These are phyloP conservation scores for Fragaria ananassa DNA, from an alignment of 306 rosid genomes.

Conservation along the genomic window DNA sequence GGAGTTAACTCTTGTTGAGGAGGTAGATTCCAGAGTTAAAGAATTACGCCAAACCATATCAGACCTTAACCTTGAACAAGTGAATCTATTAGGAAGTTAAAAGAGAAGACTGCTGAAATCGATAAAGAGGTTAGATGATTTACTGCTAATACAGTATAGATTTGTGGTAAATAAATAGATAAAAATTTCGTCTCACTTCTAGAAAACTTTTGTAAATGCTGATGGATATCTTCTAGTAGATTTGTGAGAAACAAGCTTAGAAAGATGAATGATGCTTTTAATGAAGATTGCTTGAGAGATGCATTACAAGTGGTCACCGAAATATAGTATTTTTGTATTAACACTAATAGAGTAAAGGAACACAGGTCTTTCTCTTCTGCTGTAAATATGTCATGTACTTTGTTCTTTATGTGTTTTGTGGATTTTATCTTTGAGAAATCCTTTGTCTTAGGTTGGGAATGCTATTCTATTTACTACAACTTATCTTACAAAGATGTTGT, in stretches of 20 bases:
- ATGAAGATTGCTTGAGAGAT: neutral
- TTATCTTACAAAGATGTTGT: neutral
- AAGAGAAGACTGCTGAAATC: conserved; percentile 63
- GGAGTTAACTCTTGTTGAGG: conserved; percentile 73
- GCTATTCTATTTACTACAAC: neutral
- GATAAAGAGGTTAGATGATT: conserved; percentile 63
- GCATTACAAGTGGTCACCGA: too few relatives aligned
- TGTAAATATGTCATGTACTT: too few relatives aligned
- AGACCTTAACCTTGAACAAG: conserved; percentile 62
- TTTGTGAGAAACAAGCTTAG: neutral
- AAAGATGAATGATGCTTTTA: neutral
- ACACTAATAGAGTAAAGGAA: too few relatives aligned
- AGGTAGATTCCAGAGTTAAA: conserved; percentile 63
- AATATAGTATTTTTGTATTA: too few relatives aligned
- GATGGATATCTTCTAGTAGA: neutral
- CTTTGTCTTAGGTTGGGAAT: neutral
- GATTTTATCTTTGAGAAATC: neutral
- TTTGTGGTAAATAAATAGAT: neutral
- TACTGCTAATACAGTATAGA: conserved; percentile 4
- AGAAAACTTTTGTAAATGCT: neutral
- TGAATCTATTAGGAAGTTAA: conserved; percentile 52
- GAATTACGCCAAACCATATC: conserved; percentile 63
- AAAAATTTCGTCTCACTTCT: conserved; percentile 3
- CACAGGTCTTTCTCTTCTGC: neutral
- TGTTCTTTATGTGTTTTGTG: neutral